These are phyloP conservation scores for Golubevia pallescens DNA, from an alignment of 1,284 basidiomycete species.

Conservation along the genomic window DNA sequence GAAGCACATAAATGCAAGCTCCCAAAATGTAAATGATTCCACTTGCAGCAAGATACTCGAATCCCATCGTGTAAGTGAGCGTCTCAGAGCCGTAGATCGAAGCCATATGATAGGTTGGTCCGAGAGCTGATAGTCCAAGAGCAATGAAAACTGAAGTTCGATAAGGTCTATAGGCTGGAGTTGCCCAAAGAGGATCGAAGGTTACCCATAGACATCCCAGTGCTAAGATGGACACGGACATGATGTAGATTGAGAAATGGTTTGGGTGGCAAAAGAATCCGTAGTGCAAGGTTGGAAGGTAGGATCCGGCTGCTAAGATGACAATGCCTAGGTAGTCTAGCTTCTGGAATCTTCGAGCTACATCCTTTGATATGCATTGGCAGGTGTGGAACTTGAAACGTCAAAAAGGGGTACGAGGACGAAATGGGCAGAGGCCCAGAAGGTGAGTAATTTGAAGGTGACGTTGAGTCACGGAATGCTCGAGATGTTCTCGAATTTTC, in stretches of 20 bases:
- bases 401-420: too few relatives aligned
- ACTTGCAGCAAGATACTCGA: slow-evolving; percentile 32
- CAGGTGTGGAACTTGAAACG: not conserved
- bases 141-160: slow-evolving; percentile 49
- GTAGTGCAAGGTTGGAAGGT: slow-evolving; percentile 37
- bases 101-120: slow-evolving; percentile 40
- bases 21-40: slow-evolving; percentile 54
- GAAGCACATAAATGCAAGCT: slow-evolving; percentile 37
- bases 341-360: not conserved
- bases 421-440: too few relatives aligned
- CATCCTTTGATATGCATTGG: not conserved
- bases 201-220: slow-evolving; percentile 31
- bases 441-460: too few relatives aligned
- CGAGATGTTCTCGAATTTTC: too few relatives aligned
- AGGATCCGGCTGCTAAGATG: not conserved
- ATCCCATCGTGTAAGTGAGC: slow-evolving; percentile 46
- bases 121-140: slow-evolving; percentile 49
- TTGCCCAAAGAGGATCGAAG: slow-evolving; percentile 33
- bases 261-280: slow-evolving; percentile 57
- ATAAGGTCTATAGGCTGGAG: slow-evolving; percentile 42
- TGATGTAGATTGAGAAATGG: slow-evolving; percentile 6
- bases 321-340: slow-evolving; percentile 5
- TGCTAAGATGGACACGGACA: not conserved
- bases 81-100: slow-evolving; percentile 40
- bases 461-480: too few relatives aligned